Base-by-base conservation (phyloP, 2,329 filamentous ascomycete genomes). In the Chaetomiaceae sp. region DNA sequence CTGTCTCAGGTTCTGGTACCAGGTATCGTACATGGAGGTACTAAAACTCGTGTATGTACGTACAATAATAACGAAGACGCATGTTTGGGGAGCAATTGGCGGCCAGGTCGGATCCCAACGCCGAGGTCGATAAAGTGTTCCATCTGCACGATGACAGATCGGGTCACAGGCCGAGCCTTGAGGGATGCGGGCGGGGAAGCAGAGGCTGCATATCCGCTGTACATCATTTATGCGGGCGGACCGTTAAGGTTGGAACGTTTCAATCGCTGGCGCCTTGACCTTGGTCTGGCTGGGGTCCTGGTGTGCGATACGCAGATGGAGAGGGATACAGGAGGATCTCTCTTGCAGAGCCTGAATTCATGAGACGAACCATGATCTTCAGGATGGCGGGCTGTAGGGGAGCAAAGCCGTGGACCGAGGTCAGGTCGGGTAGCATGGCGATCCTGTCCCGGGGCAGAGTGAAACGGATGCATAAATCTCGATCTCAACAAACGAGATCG, bases 201-300 rank as follows among this genome's bases (percentile, higher is more conserved):
- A 17, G 17, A 14, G 22, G 5, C 4, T 56, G 49, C 45, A 45
- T 52, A 52, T 31, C 54, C 54, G 54, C 49, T 49, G 49, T 49
- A 38, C 25, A 42, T 52, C 44, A 56, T 52, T 27, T 42, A 56
- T 53, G 54, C 45, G 42, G 23, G 25, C 34, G 45, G 34, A 44
- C 54, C 33, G 27, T 56, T 52, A 31, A 45, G 49, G 54, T 43
- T 22, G 40, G 17, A 37, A 39, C 33, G 45, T 56, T 49, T 31
- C 49, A 56, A 42, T 29, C n/a, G 25, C 38, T 38, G 36, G 47
- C 44, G 17, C 29, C 5, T 47, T 31, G 38, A 29, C 37, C 9
- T 27, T 14, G 22, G 6, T 15, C 14, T 27, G 39, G 14, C 6
- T n/a, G 22, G 20, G 8, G 4, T 25, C 9, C 4, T 12, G 6